Conservation (phyloP, 441 rosid genomes). For the Metrosideros polymorpha region DNA sequence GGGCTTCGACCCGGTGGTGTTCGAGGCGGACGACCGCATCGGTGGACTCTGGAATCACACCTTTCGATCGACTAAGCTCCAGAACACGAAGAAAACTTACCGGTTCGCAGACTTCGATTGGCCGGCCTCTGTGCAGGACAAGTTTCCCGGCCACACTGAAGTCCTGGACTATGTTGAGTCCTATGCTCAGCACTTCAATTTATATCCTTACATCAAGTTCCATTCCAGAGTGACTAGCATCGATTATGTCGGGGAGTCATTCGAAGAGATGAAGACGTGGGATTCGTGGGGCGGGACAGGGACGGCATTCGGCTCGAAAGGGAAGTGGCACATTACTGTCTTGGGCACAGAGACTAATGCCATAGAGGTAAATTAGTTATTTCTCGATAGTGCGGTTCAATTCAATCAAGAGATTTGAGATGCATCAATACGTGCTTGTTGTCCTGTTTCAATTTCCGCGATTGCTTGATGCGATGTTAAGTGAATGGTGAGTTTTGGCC, state of each 20-base stretch:
- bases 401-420: neutral
- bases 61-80: neutral
- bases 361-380: neutral
- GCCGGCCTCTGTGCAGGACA: neutral
- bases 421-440: neutral
- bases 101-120: slow-evolving; percentile 3
- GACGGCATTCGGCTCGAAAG: slow-evolving; percentile 12
- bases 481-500: neutral
- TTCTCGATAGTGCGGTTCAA: neutral
- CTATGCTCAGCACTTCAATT: neutral
- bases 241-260: neutral
- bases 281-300: slow-evolving; percentile 21
- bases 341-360: neutral
- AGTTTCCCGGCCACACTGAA: neutral
- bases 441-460: neutral
- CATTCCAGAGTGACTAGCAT: neutral
- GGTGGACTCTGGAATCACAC: slow-evolving; percentile 1
- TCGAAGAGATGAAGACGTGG: slow-evolving; percentile 17
- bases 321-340: slow-evolving; percentile 18
- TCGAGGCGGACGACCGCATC: neutral
- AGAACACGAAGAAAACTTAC: neutral
- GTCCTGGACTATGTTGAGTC: neutral
- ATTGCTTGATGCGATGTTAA: neutral
- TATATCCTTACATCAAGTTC: neutral
- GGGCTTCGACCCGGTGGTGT: slow-evolving; percentile 6